Evolutionary conservation across 2,329 filamentous ascomycete genomes (phyloP).

Genomic region (Fusarium albosuccineum): DNA sequence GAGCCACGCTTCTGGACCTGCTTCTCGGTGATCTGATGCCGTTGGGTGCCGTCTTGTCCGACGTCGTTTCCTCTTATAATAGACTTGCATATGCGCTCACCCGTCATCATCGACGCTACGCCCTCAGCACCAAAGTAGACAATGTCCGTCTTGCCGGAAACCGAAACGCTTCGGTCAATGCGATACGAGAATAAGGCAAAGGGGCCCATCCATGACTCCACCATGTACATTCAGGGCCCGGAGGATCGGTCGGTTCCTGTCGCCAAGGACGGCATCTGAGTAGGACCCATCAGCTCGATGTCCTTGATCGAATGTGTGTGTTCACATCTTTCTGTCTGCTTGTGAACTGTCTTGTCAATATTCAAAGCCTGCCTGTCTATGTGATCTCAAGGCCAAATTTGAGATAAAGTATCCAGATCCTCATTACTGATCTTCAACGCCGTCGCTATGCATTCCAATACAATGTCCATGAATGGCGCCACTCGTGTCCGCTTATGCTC

Average conservation of each 20-base stretch:
- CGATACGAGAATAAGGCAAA: not conserved
- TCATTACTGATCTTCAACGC: slow-evolving; percentile 31
- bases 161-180: slow-evolving; percentile 5
- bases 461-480: slow-evolving; percentile 8
- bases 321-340: not conserved
- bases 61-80: slow-evolving; percentile 2
- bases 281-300: not conserved
- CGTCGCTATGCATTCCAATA: slow-evolving; percentile 42
- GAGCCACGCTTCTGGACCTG: slow-evolving; percentile 8
- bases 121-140: too few relatives aligned
- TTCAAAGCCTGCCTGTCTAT: not conserved
- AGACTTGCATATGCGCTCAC: not conserved
- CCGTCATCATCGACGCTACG: not conserved
- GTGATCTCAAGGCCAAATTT: not conserved
- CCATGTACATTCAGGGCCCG: not conserved
- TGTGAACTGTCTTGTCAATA: not conserved
- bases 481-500: slow-evolving; percentile 1
- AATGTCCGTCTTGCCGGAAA: slow-evolving; percentile 1
- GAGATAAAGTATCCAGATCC: slow-evolving; percentile 18
- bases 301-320: not conserved
- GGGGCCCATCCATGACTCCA: not conserved
- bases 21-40: not conserved
- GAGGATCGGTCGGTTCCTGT: slow-evolving; percentile 6
- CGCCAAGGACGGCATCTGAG: slow-evolving; percentile 3
- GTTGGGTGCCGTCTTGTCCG: slow-evolving; percentile 2